phyloP scores from a whole-genome alignment of 345 rosid genomes.

The Gynandropsis gynandra region DNA sequence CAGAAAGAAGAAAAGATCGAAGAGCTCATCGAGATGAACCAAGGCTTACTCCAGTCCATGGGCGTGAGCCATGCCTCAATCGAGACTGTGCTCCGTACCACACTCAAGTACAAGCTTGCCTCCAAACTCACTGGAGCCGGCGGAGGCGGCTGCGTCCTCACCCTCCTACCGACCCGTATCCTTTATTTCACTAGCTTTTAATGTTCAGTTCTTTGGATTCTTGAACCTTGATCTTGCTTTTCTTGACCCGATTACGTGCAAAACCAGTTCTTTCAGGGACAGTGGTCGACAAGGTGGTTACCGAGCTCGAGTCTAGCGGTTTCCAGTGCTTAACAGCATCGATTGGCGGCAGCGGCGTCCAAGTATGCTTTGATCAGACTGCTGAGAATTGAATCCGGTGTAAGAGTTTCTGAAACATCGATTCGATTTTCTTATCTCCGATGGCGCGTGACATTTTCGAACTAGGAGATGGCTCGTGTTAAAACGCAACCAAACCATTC shows the following conservation, averaged over 20 bases:
- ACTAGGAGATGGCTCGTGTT: too few relatives aligned
- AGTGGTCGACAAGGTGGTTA: conserved; percentile 47
- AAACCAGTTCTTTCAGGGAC: conserved; percentile 45
- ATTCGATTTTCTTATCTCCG: too few relatives aligned
- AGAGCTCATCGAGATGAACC: conserved; percentile 92
- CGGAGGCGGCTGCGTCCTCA: conserved; percentile 90
- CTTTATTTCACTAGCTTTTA: conserved; percentile 19
- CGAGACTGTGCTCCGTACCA: conserved; percentile 65
- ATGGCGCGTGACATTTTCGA: too few relatives aligned
- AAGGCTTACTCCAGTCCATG: conserved; percentile 83
- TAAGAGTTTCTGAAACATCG: too few relatives aligned
- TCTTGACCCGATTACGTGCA: conserved; percentile 36
- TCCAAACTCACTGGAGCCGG: conserved; percentile 97
- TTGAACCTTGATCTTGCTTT: conserved; percentile 10
- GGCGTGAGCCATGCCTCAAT: conserved; percentile 88
- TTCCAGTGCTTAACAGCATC: conserved; percentile 74
- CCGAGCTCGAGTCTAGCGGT: conserved; percentile 69
- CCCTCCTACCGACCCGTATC: conserved; percentile 81
- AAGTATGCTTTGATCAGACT: conserved; percentile 38
- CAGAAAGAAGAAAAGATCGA: conserved; percentile 61
- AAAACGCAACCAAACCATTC: background rate
- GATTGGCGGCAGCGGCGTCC: conserved; percentile 76
- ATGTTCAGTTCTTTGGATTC: background rate
- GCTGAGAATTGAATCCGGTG: too few relatives aligned
- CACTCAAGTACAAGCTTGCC: conserved; percentile 66